phyloP scores from a whole-genome alignment of 75 land plant species.

The Larix kaempferi region DNA sequence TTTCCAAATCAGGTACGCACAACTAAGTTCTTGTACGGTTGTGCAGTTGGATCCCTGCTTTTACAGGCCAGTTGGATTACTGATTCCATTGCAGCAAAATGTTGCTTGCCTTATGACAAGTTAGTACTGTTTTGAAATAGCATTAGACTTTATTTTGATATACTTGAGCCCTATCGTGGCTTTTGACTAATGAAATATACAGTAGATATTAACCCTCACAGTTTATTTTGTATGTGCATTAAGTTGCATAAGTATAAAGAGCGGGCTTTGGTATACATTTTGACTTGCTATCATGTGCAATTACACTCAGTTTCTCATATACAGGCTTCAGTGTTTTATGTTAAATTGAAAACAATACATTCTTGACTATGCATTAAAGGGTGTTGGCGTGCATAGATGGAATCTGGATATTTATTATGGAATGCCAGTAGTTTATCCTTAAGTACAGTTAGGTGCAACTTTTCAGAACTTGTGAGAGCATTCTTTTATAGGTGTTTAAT shows the following conservation, averaged over 20 bases:
- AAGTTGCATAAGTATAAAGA: background rate
- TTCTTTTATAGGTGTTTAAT: background rate
- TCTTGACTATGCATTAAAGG: background rate
- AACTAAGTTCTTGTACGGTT: conserved; percentile 61
- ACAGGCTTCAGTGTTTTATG: background rate
- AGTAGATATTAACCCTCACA: background rate
- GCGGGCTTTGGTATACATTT: background rate
- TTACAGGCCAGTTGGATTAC: conserved; percentile 47
- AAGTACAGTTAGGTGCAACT: background rate
- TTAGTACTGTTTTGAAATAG: conserved; percentile 20
- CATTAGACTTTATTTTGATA: background rate
- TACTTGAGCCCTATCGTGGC: background rate
- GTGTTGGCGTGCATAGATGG: background rate
- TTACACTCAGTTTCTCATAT: background rate
- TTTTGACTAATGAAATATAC: conserved; percentile 1
- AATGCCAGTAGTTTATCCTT: background rate
- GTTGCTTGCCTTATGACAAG: conserved; percentile 35
- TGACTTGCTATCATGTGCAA: background rate
- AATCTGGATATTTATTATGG: background rate
- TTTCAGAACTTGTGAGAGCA: background rate
- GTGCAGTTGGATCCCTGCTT: conserved; percentile 47
- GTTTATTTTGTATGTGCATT: background rate
- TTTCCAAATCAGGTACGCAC: conserved; percentile 43
- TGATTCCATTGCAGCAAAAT: conserved; percentile 47
- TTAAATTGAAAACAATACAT: background rate